Evolutionary conservation across 257 asterid species (phyloP).

Genomic region (Ocimum tenuiflorum): DNA sequence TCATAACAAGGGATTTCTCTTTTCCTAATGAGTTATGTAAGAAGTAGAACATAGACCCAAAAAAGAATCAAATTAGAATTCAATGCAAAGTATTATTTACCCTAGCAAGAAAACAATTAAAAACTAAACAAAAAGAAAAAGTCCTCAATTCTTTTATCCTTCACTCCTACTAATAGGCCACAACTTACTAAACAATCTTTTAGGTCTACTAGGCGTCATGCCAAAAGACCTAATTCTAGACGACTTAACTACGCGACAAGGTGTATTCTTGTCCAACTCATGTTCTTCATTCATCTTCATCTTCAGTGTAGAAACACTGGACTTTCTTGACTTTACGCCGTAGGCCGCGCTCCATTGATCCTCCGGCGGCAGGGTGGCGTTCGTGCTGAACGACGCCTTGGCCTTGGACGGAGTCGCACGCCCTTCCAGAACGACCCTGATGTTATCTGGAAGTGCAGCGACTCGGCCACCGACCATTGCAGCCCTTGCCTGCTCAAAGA

Average conservation of each 20-base stretch:
- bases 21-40: conserved; percentile 27
- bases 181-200: conserved; percentile 62
- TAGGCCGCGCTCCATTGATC: conserved; percentile 75
- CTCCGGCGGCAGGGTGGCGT: conserved; percentile 27
- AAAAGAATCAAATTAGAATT: neutral
- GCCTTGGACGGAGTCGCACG: conserved; percentile 32
- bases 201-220: too few species aligned
- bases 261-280: conserved; percentile 30
- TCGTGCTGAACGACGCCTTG: conserved; percentile 27
- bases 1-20: conserved; percentile 27
- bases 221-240: conserved; percentile 34
- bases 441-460: conserved; percentile 50
- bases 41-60: conserved; percentile 1
- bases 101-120: conserved; percentile 2
- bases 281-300: conserved; percentile 76
- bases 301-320: conserved; percentile 59
- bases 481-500: conserved; percentile 79
- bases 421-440: conserved; percentile 49
- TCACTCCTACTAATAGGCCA: conserved; percentile 60
- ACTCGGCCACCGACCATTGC: conserved; percentile 48
- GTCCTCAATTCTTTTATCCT: conserved; percentile 42
- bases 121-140: conserved; percentile 16
- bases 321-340: conserved; percentile 50
- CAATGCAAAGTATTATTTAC: conserved; percentile 24
- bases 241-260: conserved; percentile 6